A percentile compares a stretch with the other conserved stretches of the same genome.
Evolutionary conservation across 1,284 basidiomycete species (phyloP).

Genomic region (Ganoderma meredithae): DNA sequence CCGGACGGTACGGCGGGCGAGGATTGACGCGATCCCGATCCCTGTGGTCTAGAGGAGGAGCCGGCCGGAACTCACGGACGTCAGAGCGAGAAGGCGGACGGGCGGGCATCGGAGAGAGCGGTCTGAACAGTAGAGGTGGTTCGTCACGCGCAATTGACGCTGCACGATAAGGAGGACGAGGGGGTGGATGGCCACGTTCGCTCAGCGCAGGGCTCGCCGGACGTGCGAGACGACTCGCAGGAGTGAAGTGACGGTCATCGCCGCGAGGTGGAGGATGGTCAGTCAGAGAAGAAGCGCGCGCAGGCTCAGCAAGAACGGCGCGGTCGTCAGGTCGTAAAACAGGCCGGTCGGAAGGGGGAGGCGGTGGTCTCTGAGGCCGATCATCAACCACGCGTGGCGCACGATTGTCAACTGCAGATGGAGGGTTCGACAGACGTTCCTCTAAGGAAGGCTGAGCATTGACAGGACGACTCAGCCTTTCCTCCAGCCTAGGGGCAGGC

Average conservation of each 20-base stretch:
- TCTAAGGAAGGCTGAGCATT: slow-evolving; percentile 31
- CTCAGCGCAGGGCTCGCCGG: slow-evolving; percentile 27
- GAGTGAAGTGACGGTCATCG: slow-evolving; percentile 36
- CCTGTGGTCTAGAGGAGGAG: slow-evolving; percentile 26
- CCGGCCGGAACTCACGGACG: slow-evolving; percentile 30
- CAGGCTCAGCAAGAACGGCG: slow-evolving; percentile 31
- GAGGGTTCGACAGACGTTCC: slow-evolving; percentile 36
- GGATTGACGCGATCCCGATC: slow-evolving; percentile 28
- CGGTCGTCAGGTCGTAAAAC: slow-evolving; percentile 34
- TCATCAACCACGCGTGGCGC: slow-evolving; percentile 28
- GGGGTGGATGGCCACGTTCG: slow-evolving; percentile 31
- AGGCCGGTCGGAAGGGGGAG: slow-evolving; percentile 29
- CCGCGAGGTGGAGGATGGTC: slow-evolving; percentile 23
- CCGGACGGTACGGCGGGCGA: slow-evolving; percentile 30
- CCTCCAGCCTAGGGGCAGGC: slow-evolving; percentile 29
- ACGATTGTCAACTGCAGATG: slow-evolving; percentile 31
- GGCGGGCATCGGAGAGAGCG: slow-evolving; percentile 29
- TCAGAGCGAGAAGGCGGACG: slow-evolving; percentile 36
- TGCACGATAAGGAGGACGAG: slow-evolving; percentile 33
- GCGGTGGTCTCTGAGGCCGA: slow-evolving; percentile 30
- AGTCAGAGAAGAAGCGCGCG: slow-evolving; percentile 25
- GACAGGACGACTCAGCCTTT: slow-evolving; percentile 32
- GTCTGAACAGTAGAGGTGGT: slow-evolving; percentile 35
- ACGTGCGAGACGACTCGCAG: slow-evolving; percentile 33
- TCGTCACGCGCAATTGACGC: slow-evolving; percentile 40